phyloP scores from a whole-genome alignment of 1,284 basidiomycete genomes.

The Cryptococcus maquisensis region DNA sequence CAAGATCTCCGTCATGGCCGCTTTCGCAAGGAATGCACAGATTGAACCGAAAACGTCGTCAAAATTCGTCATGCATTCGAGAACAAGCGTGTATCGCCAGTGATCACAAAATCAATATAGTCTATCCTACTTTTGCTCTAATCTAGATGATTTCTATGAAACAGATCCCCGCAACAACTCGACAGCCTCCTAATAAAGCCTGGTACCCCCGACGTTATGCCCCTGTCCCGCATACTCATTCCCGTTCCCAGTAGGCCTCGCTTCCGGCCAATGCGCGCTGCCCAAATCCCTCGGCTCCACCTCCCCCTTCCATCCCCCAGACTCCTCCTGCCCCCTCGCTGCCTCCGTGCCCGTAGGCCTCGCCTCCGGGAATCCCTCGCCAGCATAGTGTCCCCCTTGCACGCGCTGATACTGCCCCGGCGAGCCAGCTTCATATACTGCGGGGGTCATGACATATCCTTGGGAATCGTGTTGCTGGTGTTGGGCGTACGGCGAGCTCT shows the following conservation, averaged over 20 bases:
- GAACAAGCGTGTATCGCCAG: too few species aligned
- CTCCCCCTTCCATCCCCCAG: not conserved
- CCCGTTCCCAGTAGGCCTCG: not conserved
- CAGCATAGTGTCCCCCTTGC: not conserved
- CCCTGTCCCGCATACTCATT: not conserved
- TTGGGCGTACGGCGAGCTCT: slow-evolving; percentile 3
- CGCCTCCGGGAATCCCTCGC: not conserved
- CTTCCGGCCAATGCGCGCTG: not conserved
- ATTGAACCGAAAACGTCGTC: too few species aligned
- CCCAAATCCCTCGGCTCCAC: not conserved
- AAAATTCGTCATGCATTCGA: too few species aligned
- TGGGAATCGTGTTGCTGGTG: not conserved
- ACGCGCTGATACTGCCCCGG: slow-evolving; percentile 2
- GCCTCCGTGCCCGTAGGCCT: not conserved
- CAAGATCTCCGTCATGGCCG: too few species aligned
- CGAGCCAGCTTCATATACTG: too few species aligned
- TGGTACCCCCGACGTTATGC: not conserved
- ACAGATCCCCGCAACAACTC: not conserved
- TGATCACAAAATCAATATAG: too few species aligned
- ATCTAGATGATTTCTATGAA: too few species aligned
- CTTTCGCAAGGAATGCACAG: too few species aligned
- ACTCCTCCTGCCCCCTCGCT: too few species aligned
- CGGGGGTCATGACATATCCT: too few species aligned
- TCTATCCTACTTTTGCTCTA: too few species aligned
- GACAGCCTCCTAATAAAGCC: not conserved